phyloP scores from a whole-genome alignment of 768 basidiomycete genomes.

The Tylopilus rubrobrunneus region DNA sequence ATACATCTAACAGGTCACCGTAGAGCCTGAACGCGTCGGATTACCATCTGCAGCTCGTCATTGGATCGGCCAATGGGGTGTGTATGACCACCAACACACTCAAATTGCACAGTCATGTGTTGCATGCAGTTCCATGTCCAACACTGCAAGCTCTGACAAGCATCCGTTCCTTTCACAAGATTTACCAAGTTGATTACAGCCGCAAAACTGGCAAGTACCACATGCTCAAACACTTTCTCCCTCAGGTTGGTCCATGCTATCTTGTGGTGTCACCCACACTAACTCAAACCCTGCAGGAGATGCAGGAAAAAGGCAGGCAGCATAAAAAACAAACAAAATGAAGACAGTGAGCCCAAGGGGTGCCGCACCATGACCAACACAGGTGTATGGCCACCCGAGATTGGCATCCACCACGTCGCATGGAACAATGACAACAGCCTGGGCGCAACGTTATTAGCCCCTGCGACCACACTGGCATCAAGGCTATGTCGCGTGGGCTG shows the following conservation, averaged over 20 bases:
- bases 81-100: conserved; percentile 72
- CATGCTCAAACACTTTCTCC: conserved; percentile 85
- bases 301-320: conserved; percentile 34
- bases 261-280: neutral
- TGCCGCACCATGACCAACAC: conserved; percentile 41
- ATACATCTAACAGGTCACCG: neutral
- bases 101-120: conserved; percentile 65
- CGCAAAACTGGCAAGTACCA: conserved; percentile 69
- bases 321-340: conserved; percentile 33
- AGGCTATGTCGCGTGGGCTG: conserved; percentile 86
- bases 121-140: neutral
- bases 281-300: conserved; percentile 38
- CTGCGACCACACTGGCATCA: conserved; percentile 75
- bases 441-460: conserved; percentile 60
- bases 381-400: conserved; percentile 76
- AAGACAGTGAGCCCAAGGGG: conserved; percentile 14
- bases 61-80: conserved; percentile 80
- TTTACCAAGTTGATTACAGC: conserved; percentile 88
- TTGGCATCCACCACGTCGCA: conserved; percentile 69
- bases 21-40: conserved; percentile 76
- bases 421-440: conserved; percentile 84
- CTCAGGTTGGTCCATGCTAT: conserved; percentile 45
- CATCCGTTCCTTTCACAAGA: conserved; percentile 60
- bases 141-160: neutral
- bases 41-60: conserved; percentile 81